A percentile compares a stretch with the other conserved stretches of the same genome.
Conservation (phyloP, 176 grass and related monocot genomes). For the Typha latifolia region DNA sequence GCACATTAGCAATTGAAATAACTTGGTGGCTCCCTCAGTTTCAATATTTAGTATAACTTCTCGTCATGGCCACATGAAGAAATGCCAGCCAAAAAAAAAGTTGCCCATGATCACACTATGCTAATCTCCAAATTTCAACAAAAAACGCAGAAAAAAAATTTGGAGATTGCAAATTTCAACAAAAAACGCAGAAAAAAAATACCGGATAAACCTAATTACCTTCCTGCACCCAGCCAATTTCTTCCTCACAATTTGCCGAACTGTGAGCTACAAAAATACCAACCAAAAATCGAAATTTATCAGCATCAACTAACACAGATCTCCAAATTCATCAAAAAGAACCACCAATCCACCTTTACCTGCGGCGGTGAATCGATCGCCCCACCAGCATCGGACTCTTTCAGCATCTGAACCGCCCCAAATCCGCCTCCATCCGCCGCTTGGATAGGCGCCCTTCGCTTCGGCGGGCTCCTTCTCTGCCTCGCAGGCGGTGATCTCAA, state of each 20-base stretch:
- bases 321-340: conserved; percentile 2
- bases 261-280: conserved; percentile 29
- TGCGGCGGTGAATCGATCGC: conserved; percentile 6
- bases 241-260: conserved; percentile 52
- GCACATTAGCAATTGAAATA: too few species aligned
- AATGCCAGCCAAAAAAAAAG: too few species aligned
- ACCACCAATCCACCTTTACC: not conserved
- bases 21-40: too few species aligned
- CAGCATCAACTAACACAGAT: not conserved
- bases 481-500: conserved; percentile 32
- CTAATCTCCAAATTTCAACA: too few species aligned
- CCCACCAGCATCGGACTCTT: conserved; percentile 12
- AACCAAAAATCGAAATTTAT: not conserved
- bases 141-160: too few species aligned
- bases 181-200: not conserved
- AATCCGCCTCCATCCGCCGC: conserved; percentile 1
- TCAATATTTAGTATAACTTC: too few species aligned
- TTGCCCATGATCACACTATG: too few species aligned
- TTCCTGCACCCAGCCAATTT: conserved; percentile 57
- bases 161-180: not conserved
- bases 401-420: not conserved
- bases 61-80: too few species aligned
- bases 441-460: conserved; percentile 33
- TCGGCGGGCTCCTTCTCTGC: conserved; percentile 31
- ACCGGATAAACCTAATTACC: conserved; percentile 17